A percentile compares a stretch with the other conserved stretches of the same genome.
phyloP scores from a whole-genome alignment of 2,329 filamentous ascomycete species.

The Fusarium mangiferae region DNA sequence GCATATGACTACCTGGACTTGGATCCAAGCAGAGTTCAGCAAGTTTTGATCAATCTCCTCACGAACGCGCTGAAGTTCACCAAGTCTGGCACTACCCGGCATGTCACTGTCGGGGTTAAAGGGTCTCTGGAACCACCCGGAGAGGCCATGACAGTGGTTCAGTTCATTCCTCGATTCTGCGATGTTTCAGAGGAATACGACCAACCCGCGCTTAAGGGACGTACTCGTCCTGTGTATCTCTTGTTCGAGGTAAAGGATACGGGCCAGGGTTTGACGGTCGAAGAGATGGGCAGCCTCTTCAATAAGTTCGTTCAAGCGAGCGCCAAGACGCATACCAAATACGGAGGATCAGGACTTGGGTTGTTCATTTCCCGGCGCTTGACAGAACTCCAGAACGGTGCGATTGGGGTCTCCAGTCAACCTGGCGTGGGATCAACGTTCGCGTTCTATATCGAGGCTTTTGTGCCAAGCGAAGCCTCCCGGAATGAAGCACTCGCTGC shows the following conservation, averaged over 20 bases:
- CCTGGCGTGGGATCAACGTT: conserved; percentile 78
- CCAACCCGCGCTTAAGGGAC: conserved; percentile 46
- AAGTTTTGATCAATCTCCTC: conserved; percentile 82
- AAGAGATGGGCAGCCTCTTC: conserved; percentile 80
- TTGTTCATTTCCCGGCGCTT: conserved; percentile 82
- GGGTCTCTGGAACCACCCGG: conserved; percentile 54
- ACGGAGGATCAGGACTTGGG: conserved; percentile 81
- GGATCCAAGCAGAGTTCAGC: conserved; percentile 79
- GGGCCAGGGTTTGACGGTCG: conserved; percentile 75
- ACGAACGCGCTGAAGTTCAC: conserved; percentile 89
- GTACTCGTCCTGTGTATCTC: conserved; percentile 67
- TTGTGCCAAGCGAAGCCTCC: conserved; percentile 53
- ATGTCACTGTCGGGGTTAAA: conserved; percentile 61
- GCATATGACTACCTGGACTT: conserved; percentile 73
- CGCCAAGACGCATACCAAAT: conserved; percentile 79
- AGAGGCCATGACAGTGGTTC: conserved; percentile 59
- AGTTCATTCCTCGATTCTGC: conserved; percentile 69
- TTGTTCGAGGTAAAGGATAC: conserved; percentile 81
- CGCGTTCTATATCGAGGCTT: conserved; percentile 76
- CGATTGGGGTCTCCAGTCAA: conserved; percentile 78
- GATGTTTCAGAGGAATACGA: conserved; percentile 54
- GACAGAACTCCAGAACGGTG: conserved; percentile 83
- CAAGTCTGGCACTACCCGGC: conserved; percentile 67
- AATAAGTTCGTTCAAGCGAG: conserved; percentile 83
- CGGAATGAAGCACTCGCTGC: conserved; percentile 54